phyloP scores from a whole-genome alignment of 495 filamentous ascomycete genomes.

The Aspergillus steynii region DNA sequence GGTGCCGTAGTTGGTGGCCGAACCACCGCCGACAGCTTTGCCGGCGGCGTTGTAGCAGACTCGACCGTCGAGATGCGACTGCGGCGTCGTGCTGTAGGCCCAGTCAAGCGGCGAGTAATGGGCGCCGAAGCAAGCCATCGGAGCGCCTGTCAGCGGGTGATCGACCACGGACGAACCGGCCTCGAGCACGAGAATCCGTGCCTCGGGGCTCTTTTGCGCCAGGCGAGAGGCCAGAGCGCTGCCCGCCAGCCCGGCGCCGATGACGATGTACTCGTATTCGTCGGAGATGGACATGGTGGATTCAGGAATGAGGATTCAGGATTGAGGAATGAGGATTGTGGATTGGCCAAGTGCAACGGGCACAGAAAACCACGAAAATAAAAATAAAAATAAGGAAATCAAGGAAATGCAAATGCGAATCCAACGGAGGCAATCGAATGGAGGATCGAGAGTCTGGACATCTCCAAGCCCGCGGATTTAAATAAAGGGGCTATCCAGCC shows the following conservation, averaged over 20 bases:
- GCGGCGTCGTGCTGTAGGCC: constrained; percentile 25
- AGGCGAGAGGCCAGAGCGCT: constrained; percentile 32
- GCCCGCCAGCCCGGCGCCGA: constrained; percentile 34
- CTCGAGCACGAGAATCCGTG: constrained; percentile 35
- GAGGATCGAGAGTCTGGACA: too few species aligned
- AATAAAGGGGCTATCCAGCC: too few species aligned
- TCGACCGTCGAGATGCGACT: constrained; percentile 26
- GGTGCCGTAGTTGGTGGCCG: constrained; percentile 33
- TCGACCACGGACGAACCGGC: constrained; percentile 28
- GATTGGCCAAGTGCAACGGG: too few species aligned
- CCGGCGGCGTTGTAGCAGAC: constrained; percentile 22
- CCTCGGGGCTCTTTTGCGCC: constrained; percentile 9
- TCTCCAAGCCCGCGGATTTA: too few species aligned
- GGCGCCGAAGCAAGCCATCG: constrained; percentile 9
- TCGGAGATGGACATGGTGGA: not conserved
- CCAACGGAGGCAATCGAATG: too few species aligned
- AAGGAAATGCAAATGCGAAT: too few species aligned
- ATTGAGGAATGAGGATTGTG: too few species aligned
- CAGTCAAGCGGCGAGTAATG: constrained; percentile 28
- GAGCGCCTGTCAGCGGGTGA: constrained; percentile 15
- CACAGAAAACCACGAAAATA: too few species aligned
- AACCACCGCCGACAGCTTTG: constrained; percentile 31
- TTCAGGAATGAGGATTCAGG: too few species aligned
- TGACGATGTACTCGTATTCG: constrained; percentile 28
- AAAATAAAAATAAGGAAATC: too few species aligned